Evolutionary conservation across 2,329 filamentous ascomycete species (phyloP), one percentile per base, ranked within the genome.

Genomic region (Paecilomyces sp.): DNA sequence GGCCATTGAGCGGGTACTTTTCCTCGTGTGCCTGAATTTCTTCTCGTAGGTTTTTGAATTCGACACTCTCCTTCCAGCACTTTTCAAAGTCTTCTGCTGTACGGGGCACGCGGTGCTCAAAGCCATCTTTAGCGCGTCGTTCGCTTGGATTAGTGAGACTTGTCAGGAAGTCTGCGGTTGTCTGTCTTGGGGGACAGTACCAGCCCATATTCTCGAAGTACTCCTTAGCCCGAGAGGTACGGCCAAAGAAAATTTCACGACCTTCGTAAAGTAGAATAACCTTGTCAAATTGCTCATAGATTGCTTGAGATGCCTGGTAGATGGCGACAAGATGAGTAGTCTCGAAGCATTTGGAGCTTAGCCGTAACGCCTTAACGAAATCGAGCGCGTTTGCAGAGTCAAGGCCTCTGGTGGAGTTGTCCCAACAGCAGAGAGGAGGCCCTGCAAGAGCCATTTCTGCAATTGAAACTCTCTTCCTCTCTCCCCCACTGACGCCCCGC

Each of bases 241-340:
- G 82, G 0, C 90, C 90, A 63, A 88, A 92, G 75, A 85, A 93
- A 62, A 92, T 92, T 68, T 92, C 84, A 0, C 87, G 82, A 0
- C 90, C 90, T 68, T 92, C 87, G 67, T 92, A 91, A 0, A 92
- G 77, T 0, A 93, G 87, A 0, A 86, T 80, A 0, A 84, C 85
- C 70, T 92, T 92, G 74, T 93, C 88, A 66, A 93, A 92, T 15
- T 85, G 75, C 58, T 87, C 82, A 59, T 81, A 81, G 13, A 81
- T 79, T 52, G 72, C 75, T 61, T 82, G 78, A 13, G 78, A 79
- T 18, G 79, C 79, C 64, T 82, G 80, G 66, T 87, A 87, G 13
- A 86, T 83, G 0, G 84, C 82, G 25, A 87, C 81, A n/a, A 79
- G 79, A 60, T 80, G 79, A 5, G 81, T 77, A 9, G 74, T 77